Evolutionary conservation across 768 basidiomycete species (phyloP).

Genomic region (Psilocybe azurescens): DNA sequence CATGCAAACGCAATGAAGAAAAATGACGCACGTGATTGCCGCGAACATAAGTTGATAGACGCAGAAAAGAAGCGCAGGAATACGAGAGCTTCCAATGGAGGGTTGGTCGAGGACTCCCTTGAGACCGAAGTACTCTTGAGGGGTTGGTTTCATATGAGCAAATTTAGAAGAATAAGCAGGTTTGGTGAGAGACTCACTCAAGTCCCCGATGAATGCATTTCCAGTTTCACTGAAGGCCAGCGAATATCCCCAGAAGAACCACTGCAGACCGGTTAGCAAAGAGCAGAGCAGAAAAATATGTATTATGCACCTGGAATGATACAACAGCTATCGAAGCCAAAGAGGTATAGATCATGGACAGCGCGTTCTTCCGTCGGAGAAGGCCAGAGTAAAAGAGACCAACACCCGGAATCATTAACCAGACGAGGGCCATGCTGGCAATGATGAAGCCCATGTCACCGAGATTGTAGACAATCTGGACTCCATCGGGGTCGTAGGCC

Average conservation of each 20-base stretch:
- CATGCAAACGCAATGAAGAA: background rate
- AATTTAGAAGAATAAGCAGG: background rate
- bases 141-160: slow-evolving; percentile 1
- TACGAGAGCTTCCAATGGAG: slow-evolving; percentile 70
- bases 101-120: slow-evolving; percentile 77
- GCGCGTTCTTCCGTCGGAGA: slow-evolving; percentile 89
- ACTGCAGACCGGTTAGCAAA: slow-evolving; percentile 49
- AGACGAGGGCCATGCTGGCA: slow-evolving; percentile 79
- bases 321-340: slow-evolving; percentile 81
- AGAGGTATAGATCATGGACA: slow-evolving; percentile 86
- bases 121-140: slow-evolving; percentile 80
- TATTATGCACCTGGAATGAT: slow-evolving; percentile 73
- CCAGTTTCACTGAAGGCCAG: slow-evolving; percentile 87
- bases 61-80: slow-evolving; percentile 80
- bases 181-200: slow-evolving; percentile 54
- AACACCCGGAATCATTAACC: slow-evolving; percentile 85
- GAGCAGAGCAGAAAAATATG: background rate
- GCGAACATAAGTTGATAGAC: slow-evolving; percentile 94
- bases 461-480: slow-evolving; percentile 44
- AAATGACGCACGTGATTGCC: slow-evolving; percentile 71
- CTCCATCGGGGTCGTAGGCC: slow-evolving; percentile 34
- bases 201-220: slow-evolving; percentile 80
- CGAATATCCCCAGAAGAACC: slow-evolving; percentile 98
- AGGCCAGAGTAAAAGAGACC: slow-evolving; percentile 93
- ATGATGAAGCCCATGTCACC: slow-evolving; percentile 66